Evolutionary conservation across 1,284 basidiomycete species (phyloP), one percentile per base, ranked within the genome.

Genomic region (Entoloma clypeatum): DNA sequence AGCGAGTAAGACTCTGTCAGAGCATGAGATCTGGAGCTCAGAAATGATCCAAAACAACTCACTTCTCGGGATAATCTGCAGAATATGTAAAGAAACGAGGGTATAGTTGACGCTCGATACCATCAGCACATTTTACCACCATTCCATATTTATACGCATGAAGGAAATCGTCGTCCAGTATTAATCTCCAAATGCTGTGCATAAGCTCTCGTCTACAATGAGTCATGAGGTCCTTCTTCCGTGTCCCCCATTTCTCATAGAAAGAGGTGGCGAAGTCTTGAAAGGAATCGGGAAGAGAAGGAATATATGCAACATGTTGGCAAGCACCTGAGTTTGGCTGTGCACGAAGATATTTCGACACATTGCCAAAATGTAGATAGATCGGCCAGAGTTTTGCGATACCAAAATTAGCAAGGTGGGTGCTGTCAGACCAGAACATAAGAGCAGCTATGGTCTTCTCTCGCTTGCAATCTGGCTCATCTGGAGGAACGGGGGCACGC

Each of bases 1-100:
- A 2, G 62, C 60, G 6, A 69, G 40, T n/a, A 67, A 47, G 6
- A 62, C 51, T 44, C 64, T 68, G n/a, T n/a, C 18, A 16, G 17
- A 10, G 7, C 13, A 5, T 26, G 14, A 28, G 16, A 33, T 30
- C 11, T 24, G 28, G n/a, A 26, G 8, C 3, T 7, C 6, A 10
- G 23, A 7, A 22, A 13, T 27, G 25, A 40, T 7, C n/a, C 14
- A 33, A 7, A 17, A 8, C 26, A 16, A 41, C 37, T 25, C 18
- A 47, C 45, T 47, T 47, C 19, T 47, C 58, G 44, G 53, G 67
- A 23, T 58, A 68, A 44, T 69, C 66, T 0, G 62, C 57, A 7
- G 58, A 57, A 39, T 62, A 61, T 2, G 56, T 58, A 14, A 61
- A 54, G 7, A 61, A 48, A 2, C 52, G 49, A 23, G 56, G 56